These are phyloP conservation scores for Monilinia polystroma DNA, from an alignment of 2,329 filamentous ascomycete species.

Conservation along the genomic window DNA sequence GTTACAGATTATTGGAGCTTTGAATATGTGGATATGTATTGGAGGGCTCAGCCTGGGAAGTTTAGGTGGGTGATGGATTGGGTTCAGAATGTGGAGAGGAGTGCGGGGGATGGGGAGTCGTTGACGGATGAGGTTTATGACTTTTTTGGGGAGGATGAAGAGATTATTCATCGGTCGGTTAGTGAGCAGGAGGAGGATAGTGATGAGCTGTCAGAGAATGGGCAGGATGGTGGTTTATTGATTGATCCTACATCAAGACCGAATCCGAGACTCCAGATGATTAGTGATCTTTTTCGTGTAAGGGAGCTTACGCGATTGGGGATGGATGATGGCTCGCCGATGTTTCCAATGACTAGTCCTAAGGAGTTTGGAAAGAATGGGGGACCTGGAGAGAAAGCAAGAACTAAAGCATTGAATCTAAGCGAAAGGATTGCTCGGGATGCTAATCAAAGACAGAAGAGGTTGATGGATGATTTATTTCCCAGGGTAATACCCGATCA, in stretches of 20 bases:
- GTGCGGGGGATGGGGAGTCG: neutral
- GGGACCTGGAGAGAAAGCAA: neutral
- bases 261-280: neutral
- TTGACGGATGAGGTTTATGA: neutral
- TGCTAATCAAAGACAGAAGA: neutral
- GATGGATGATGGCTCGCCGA: neutral
- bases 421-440: neutral
- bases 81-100: neutral
- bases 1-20: neutral
- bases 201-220: neutral
- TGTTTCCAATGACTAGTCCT: neutral
- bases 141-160: neutral
- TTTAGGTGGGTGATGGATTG: neutral
- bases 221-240: neutral
- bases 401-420: neutral
- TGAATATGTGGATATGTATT: neutral
- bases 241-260: neutral
- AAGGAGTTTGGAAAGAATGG: neutral
- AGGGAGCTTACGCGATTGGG: neutral
- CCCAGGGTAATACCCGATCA: neutral
- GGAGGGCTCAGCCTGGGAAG: neutral
- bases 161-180: neutral
- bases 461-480: neutral
- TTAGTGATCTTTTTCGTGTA: neutral
- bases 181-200: neutral